A percentile compares a stretch with the other conserved stretches of the same genome.
Conservation (phyloP, 305 asterid genomes). For the Vinca major region DNA sequence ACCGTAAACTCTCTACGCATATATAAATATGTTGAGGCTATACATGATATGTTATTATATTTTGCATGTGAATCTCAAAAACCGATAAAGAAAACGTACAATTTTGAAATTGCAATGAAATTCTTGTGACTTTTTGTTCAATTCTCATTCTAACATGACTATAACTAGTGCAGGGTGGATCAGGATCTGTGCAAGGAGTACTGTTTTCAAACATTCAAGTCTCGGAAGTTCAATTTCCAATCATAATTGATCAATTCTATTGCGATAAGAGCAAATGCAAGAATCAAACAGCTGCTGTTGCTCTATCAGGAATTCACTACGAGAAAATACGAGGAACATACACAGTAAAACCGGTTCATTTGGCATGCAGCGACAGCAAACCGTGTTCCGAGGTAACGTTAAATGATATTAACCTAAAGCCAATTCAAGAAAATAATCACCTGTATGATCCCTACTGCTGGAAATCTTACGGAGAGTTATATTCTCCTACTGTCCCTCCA, state of each 20-base stretch:
- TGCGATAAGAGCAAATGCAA: slow-evolving; percentile 62
- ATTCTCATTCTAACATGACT: too few relatives aligned
- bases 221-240: slow-evolving; percentile 68
- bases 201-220: slow-evolving; percentile 71
- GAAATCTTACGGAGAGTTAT: slow-evolving; percentile 73
- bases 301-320: slow-evolving; percentile 65
- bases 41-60: neutral
- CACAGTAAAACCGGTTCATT: slow-evolving; percentile 71
- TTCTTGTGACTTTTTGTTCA: too few relatives aligned
- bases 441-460: slow-evolving; percentile 83
- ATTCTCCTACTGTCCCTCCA: slow-evolving; percentile 64
- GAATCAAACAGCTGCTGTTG: slow-evolving; percentile 72
- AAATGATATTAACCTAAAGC: slow-evolving; percentile 47
- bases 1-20: neutral
- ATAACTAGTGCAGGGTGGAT: slow-evolving; percentile 54
- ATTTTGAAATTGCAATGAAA: too few relatives aligned
- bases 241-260: slow-evolving; percentile 78
- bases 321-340: slow-evolving; percentile 73
- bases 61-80: too few relatives aligned
- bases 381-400: slow-evolving; percentile 74
- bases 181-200: slow-evolving; percentile 64
- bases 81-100: too few relatives aligned
- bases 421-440: slow-evolving; percentile 52
- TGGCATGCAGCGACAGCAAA: slow-evolving; percentile 71
- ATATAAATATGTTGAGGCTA: too few relatives aligned